These are phyloP conservation scores for Plasmodium reichenowi DNA, from an alignment of 169 alveolate species.

Conservation along the genomic window DNA sequence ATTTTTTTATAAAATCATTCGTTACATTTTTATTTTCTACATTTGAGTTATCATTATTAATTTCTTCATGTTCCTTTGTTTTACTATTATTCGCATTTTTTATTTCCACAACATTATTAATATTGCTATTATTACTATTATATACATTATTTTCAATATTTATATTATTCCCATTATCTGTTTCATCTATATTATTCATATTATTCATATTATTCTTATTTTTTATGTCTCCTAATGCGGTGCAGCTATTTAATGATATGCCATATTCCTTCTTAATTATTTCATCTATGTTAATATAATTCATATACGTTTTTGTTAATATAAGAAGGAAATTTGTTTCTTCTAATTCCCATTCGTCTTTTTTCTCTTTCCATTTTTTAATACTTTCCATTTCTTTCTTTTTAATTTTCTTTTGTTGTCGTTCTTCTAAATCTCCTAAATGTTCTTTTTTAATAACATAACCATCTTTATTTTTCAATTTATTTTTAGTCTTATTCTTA, in stretches of 20 bases:
- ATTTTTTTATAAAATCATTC: background rate
- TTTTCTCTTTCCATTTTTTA: constrained; percentile 30
- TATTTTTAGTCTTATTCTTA: constrained; percentile 2
- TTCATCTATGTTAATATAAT: constrained; percentile 50
- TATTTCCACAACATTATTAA: background rate
- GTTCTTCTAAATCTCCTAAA: background rate
- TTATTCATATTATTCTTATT: background rate
- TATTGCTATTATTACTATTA: background rate
- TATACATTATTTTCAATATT: background rate
- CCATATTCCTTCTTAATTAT: background rate
- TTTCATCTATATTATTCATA: background rate
- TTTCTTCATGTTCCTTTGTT: background rate
- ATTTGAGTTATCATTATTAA: background rate
- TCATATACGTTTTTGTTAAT: constrained; percentile 66
- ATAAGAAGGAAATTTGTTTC: constrained; percentile 66
- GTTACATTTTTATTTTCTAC: background rate
- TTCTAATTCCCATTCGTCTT: constrained; percentile 46
- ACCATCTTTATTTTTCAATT: background rate
- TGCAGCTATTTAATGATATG: background rate
- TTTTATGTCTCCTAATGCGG: background rate
- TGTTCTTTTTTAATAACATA: background rate
- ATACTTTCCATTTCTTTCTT: constrained; percentile 18
- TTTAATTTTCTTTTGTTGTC: background rate
- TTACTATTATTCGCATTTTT: background rate
- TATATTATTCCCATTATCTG: background rate